Conservation (phyloP, 441 rosid genomes). For the Caryocar brasiliense region DNA sequence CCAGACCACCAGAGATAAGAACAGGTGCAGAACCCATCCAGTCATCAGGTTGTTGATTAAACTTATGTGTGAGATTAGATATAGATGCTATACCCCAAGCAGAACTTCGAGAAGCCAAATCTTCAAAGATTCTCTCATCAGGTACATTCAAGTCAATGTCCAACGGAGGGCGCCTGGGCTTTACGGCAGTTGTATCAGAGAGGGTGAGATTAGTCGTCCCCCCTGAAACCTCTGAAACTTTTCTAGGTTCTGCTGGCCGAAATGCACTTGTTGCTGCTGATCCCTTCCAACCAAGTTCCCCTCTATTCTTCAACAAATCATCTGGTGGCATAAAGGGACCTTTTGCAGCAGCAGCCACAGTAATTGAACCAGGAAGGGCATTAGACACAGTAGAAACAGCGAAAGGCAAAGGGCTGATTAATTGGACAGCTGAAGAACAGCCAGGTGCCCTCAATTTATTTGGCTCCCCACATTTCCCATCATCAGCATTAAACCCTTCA, state of each 20-base stretch:
- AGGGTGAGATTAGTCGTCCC: constrained; percentile 17
- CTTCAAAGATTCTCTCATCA: constrained; percentile 71
- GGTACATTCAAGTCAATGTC: constrained; percentile 83
- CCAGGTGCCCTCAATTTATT: constrained; percentile 26
- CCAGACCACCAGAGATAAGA: constrained; percentile 55
- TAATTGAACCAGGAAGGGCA: constrained; percentile 53
- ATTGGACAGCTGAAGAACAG: constrained; percentile 31
- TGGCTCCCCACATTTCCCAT: constrained; percentile 33
- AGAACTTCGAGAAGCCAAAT: constrained; percentile 40
- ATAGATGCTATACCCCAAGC: constrained; percentile 23
- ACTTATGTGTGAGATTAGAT: constrained; percentile 15
- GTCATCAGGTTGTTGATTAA: constrained; percentile 18
- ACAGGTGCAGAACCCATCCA: constrained; percentile 23
- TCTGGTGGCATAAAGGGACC: constrained; percentile 79
- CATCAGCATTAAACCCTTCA: constrained; percentile 68
- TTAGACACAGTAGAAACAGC: constrained; percentile 34
- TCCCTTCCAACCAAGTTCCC: constrained; percentile 87
- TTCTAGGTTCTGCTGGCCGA: constrained; percentile 91
- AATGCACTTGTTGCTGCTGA: constrained; percentile 99
- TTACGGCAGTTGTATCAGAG: constrained; percentile 36
- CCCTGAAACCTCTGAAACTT: constrained; percentile 33
- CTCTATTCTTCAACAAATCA: constrained; percentile 57
- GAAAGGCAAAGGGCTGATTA: constrained; percentile 34
- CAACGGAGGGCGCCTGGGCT: constrained; percentile 42
- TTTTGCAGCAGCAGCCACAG: constrained; percentile 89